Evolutionary conservation across 2,329 filamentous ascomycete genomes (phyloP), one percentile per base, ranked within the genome.

Genomic region (Akanthomyces dipterigenus): DNA sequence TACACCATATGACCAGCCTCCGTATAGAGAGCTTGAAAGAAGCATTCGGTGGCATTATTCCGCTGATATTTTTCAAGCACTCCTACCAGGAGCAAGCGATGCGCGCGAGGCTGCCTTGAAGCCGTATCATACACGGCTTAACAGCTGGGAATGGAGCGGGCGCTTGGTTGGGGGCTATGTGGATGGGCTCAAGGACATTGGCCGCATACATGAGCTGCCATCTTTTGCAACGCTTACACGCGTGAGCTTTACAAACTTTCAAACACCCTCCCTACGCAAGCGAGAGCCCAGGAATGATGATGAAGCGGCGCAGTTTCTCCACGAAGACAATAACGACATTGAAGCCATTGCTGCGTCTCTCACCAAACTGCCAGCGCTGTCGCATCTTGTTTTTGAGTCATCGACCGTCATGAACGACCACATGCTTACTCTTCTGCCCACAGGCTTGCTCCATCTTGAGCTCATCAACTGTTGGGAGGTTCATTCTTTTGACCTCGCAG

Each of bases 391-490:
- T 1, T 87, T 97, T 65, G 86, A 93, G 68, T 88, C 88, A 8
- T 96, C 88, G 48, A 88, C 86, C 3, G 79, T 90, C 38, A 81
- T 91, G 62, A 89, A 89, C 68, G 82, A 85, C 8, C 77, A 79
- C 9, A 78, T 96, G 20, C 76, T 96, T n/a, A 79, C 83, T 1
- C 77, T 84, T 4, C 75, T 97, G 7, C 91, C 93, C 1, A 79
- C 76, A 12, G 81, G 77, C 3, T 78, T 98, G 22, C 76, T 81
- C 50, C 83, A 84, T 50, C 78, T 98, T 3, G 88, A 88, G 65
- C 77, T 97, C 18, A 84, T 87, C 65, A 93, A 95, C 67, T 97
- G 92, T 69, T 87, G 88, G 75, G 85, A 89, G 64, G 75, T 96
- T 11, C 85, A 80, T 5, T 88, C 90, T 1, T 80, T 86, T 4